Percentiles rank a stretch among this genome's conserved stretches.
These are phyloP conservation scores for Irpex rosettiformis DNA, from an alignment of 1,284 basidiomycete species.

Conservation along the genomic window DNA sequence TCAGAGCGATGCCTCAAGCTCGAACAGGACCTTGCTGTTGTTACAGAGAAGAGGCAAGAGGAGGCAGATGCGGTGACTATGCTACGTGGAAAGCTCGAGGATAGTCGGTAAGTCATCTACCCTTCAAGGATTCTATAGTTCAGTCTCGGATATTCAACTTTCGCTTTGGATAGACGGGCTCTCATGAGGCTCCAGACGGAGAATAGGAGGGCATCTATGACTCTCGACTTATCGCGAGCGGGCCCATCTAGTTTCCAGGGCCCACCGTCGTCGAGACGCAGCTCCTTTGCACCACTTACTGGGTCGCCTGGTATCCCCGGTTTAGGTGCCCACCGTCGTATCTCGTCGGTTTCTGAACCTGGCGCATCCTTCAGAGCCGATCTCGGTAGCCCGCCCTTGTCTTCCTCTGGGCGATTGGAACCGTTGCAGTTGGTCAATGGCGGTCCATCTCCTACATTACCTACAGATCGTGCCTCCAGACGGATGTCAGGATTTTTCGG, in stretches of 20 bases:
- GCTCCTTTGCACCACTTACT: constrained; percentile 69
- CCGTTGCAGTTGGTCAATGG: constrained; percentile 16
- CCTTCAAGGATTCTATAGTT: no score
- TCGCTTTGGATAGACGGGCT: constrained; percentile 53
- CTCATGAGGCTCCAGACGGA: constrained; percentile 91
- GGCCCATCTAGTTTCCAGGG: constrained; percentile 32
- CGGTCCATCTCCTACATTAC: constrained; percentile 1
- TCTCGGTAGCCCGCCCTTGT: constrained; percentile 20
- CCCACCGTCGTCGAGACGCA: constrained; percentile 57
- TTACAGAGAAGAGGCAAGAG: constrained; percentile 60
- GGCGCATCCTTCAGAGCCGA: constrained; percentile 19
- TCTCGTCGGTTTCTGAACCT: constrained; percentile 64
- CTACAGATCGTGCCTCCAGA: constrained; percentile 26
- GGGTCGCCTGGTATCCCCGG: constrained; percentile 42
- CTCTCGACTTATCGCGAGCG: constrained; percentile 55
- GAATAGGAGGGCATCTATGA: constrained; percentile 49
- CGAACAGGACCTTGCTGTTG: constrained; percentile 58
- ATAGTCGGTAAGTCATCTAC: constrained; percentile 62
- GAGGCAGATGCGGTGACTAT: constrained; percentile 81
- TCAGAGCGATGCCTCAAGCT: constrained; percentile 59
- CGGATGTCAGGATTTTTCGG: constrained; percentile 55
- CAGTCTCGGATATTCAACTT: neutral
- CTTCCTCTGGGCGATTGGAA: constrained; percentile 25
- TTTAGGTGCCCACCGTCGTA: constrained; percentile 56
- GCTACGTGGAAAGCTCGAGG: constrained; percentile 85